These are phyloP conservation scores for Suillus variegatus DNA, from an alignment of 768 basidiomycete genomes.

Conservation along the genomic window DNA sequence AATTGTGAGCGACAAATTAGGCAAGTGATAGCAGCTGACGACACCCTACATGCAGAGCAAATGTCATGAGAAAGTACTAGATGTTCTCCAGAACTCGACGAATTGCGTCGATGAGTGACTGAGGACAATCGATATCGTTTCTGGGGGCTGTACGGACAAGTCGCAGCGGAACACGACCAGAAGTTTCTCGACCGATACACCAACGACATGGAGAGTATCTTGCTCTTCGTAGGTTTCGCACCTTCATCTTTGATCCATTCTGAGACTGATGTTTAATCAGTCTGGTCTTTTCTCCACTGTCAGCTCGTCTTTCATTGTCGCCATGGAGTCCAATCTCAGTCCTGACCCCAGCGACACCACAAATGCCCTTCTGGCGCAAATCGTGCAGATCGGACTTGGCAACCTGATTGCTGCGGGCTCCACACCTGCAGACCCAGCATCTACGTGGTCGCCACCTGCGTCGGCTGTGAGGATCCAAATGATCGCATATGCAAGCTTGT, in stretches of 20 bases:
- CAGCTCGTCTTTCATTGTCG: constrained; percentile 12
- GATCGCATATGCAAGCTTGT: too few species aligned
- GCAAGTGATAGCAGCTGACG: neutral
- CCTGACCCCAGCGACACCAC: constrained; percentile 15
- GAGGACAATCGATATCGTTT: constrained; percentile 5
- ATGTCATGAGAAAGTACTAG: neutral
- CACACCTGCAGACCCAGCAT: neutral
- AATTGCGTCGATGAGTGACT: neutral
- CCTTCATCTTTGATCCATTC: neutral
- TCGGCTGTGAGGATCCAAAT: too few species aligned
- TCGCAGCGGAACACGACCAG: constrained; percentile 15
- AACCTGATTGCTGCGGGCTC: constrained; percentile 2
- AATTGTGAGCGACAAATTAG: neutral
- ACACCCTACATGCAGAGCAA: neutral
- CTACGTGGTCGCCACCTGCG: neutral
- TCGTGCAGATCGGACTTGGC: constrained; percentile 5
- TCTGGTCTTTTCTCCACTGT: constrained; percentile 17
- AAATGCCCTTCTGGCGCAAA: constrained; percentile 9
- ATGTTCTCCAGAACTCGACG: neutral
- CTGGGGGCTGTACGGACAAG: neutral
- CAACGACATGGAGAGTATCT: constrained; percentile 17
- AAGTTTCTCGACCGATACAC: constrained; percentile 17
- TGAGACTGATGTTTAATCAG: neutral
- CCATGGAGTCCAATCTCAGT: constrained; percentile 8
- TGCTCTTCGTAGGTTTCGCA: constrained; percentile 18